These are phyloP conservation scores for Waitea zeae DNA, from an alignment of 1,284 basidiomycete genomes.

Conservation along the genomic window DNA sequence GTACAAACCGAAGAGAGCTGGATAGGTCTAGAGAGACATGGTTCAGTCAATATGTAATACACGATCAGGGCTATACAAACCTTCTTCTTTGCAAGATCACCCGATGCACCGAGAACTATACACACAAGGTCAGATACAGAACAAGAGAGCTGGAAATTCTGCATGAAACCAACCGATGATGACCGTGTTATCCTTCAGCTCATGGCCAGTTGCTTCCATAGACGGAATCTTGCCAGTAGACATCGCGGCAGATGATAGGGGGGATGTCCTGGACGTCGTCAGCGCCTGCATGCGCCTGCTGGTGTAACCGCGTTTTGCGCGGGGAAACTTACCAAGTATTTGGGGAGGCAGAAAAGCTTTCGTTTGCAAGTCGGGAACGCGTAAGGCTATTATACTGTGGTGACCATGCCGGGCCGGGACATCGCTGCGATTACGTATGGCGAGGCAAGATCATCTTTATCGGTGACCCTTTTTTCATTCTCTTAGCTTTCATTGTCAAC, in stretches of 20 bases:
- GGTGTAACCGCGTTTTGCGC: too few species aligned
- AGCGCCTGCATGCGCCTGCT: too few species aligned
- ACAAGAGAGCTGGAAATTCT: slow-evolving; percentile 6
- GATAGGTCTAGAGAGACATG: slow-evolving; percentile 54
- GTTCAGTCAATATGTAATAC: neutral
- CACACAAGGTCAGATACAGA: slow-evolving; percentile 4
- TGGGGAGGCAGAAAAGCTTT: slow-evolving; percentile 6
- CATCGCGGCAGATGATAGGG: too few species aligned
- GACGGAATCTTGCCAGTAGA: slow-evolving; percentile 76
- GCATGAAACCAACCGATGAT: slow-evolving; percentile 50
- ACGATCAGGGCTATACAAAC: slow-evolving; percentile 32
- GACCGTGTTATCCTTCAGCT: slow-evolving; percentile 74
- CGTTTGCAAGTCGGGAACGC: too few species aligned
- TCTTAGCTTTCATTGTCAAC: too few species aligned
- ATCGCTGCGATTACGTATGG: too few species aligned
- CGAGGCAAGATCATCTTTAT: too few species aligned
- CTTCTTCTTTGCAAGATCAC: slow-evolving; percentile 99
- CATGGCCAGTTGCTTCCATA: slow-evolving; percentile 59
- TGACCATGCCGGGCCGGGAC: too few species aligned
- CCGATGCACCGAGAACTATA: slow-evolving; percentile 88
- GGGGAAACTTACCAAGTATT: too few species aligned
- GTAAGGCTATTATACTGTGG: too few species aligned
- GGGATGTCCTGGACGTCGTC: slow-evolving; percentile 15
- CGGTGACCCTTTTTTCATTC: too few species aligned
- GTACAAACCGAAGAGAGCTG: slow-evolving; percentile 83